Conservation (phyloP, 2,329 filamentous ascomycete species). For the Mycosphaerella sp. region DNA sequence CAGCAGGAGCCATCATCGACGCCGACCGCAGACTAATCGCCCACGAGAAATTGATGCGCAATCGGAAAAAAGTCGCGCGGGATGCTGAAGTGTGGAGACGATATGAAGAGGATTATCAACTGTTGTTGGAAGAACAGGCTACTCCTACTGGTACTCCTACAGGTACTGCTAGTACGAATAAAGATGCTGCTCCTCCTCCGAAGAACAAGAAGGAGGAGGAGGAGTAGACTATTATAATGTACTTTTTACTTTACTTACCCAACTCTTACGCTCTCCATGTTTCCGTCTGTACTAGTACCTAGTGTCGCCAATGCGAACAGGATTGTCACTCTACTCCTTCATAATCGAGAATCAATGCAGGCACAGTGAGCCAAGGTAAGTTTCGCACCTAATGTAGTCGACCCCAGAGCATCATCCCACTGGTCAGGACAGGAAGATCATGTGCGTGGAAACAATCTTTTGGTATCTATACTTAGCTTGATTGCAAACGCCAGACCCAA, state of each 20-base stretch:
- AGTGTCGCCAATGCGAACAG: no score
- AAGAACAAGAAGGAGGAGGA: neutral
- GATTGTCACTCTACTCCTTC: no score
- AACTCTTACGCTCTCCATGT: no score
- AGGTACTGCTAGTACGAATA: no score
- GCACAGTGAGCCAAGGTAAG: no score
- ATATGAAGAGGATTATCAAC: conserved; percentile 21
- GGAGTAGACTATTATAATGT: neutral
- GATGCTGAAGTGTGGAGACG: conserved; percentile 59
- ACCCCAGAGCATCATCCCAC: neutral
- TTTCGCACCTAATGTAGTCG: no score
- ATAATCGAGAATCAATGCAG: neutral
- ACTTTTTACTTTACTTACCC: neutral
- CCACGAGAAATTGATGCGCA: conserved; percentile 60
- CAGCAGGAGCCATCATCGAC: conserved; percentile 69
- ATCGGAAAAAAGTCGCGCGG: conserved; percentile 56
- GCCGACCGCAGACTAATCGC: conserved; percentile 61
- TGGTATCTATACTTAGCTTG: conserved; percentile 6
- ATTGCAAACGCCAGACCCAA: conserved; percentile 6
- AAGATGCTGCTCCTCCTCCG: no score
- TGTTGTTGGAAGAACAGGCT: conserved; percentile 4
- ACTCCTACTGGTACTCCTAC: no score
- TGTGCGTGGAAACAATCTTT: neutral
- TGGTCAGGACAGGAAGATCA: neutral
- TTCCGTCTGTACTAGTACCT: no score